These are phyloP conservation scores for Ustilago shanxiensis DNA, from an alignment of 1,284 basidiomycete genomes.

Conservation along the genomic window DNA sequence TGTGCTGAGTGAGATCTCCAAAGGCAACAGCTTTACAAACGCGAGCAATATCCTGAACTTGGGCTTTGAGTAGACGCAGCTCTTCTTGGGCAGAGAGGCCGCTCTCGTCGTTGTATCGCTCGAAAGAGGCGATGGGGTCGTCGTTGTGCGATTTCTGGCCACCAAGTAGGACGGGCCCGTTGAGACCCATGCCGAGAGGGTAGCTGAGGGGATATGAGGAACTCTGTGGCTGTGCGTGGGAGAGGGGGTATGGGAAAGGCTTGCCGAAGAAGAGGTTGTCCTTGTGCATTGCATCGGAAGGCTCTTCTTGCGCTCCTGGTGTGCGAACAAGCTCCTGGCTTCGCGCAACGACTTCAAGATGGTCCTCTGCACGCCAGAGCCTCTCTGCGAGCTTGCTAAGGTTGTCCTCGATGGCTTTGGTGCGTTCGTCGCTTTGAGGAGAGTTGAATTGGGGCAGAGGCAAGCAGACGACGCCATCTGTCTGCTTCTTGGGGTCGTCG, in stretches of 20 bases:
- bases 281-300: conserved; percentile 12
- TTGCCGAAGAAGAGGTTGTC: conserved; percentile 53
- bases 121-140: conserved; percentile 67
- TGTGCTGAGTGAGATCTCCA: conserved; percentile 94
- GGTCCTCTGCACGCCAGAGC: conserved; percentile 62
- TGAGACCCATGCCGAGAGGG: conserved; percentile 65
- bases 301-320: conserved; percentile 39
- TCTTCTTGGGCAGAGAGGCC: conserved; percentile 78
- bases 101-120: conserved; percentile 67
- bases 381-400: conserved; percentile 57
- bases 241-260: conserved; percentile 65
- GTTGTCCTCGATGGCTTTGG: conserved; percentile 56
- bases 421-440: conserved; percentile 49
- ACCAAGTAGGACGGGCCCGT: conserved; percentile 65
- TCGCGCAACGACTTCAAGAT: conserved; percentile 51
- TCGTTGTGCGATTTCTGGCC: conserved; percentile 44
- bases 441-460: conserved; percentile 58
- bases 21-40: conserved; percentile 96
- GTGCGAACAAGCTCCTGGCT: conserved; percentile 50
- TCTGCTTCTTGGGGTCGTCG: conserved; percentile 13
- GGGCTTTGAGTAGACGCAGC: conserved; percentile 83
- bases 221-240: conserved; percentile 63
- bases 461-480: conserved; percentile 45
- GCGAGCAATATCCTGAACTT: conserved; percentile 89
- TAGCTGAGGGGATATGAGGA: conserved; percentile 67